Evolutionary conservation across 2,329 filamentous ascomycete genomes (phyloP), one percentile per base, ranked within the genome.

Genomic region (Fusarium irregulare): DNA sequence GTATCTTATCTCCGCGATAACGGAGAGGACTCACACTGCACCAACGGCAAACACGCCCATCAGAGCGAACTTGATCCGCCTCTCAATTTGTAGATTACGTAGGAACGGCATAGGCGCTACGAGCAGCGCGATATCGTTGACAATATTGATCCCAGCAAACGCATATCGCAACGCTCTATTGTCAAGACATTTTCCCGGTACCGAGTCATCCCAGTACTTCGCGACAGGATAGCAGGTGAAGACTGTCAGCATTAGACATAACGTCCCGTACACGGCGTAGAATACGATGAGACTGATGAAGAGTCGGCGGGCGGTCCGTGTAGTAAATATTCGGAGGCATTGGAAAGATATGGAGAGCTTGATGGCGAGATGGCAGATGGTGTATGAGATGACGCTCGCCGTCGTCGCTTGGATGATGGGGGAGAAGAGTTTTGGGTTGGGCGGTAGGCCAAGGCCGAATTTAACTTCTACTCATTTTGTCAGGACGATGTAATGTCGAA

Each of bases 141-240:
- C 12, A 3, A 57, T 57, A 1, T 57, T 57, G n/a, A 57, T 57
- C 14, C 54, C 54, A 14, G 54, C 54, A 25, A 57, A 57, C 0
- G 54, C 54, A 14, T 57, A 57, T 14, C 54, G 45, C 21, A 57
- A 16, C 10, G 54, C 54, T 9, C 54, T 21, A 6, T 57, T 57
- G 10, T 57, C 25, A 3, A 57, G 45, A 40, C 54, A 50, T 13
- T 20, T 30, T 2, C 54, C 54, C 2, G 32, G 32, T 28, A 41
- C 30, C 4, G 45, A 50, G 12, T 57, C 45, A 5, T 57, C 54
- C 54, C 54, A 57, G 45, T 57, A 57, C 11, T 51, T 57, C 2
- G 54, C 54, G 1, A 57, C 32, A 18, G 54, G 54, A n/a, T 41
- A 41, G 20, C 54, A 57, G 21, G 54, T 57, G 20, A 57, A 57